Conservation (phyloP, 129 eudicot genomes). For the Flaveria trinervia region DNA sequence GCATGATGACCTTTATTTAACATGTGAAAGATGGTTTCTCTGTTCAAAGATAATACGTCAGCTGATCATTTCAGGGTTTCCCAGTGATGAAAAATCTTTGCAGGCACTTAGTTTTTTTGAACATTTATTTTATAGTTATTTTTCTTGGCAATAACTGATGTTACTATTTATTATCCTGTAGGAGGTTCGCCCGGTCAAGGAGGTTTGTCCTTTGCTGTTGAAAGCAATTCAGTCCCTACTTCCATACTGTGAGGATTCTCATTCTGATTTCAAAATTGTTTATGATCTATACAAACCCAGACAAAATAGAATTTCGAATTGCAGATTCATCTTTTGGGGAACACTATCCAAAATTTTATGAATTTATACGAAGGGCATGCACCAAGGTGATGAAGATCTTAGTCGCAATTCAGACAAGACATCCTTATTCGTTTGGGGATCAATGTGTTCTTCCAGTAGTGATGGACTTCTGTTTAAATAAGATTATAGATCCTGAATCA, state of each 20-base stretch:
- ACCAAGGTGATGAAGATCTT: conserved; percentile 85
- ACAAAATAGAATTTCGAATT: not conserved
- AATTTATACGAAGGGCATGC: conserved; percentile 72
- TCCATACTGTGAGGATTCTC: conserved; percentile 71
- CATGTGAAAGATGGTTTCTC: conserved; percentile 89
- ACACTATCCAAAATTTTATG: conserved; percentile 58
- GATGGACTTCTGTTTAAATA: conserved; percentile 73
- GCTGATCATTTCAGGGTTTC: conserved; percentile 75
- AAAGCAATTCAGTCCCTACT: conserved; percentile 80
- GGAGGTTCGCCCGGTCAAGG: conserved; percentile 94
- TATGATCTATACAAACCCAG: not conserved
- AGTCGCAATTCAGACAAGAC: conserved; percentile 71
- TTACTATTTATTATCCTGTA: conserved; percentile 26
- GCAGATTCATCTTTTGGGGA: conserved; percentile 85
- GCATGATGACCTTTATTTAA: conserved; percentile 69
- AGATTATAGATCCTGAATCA: conserved; percentile 87
- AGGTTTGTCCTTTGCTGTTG: conserved; percentile 75
- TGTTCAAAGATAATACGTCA: conserved; percentile 94
- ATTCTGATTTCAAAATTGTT: conserved; percentile 11
- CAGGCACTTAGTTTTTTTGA: conserved; percentile 48
- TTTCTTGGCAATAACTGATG: conserved; percentile 7
- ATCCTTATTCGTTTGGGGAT: conserved; percentile 97
- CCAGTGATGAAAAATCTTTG: conserved; percentile 75
- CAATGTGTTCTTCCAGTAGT: conserved; percentile 72
- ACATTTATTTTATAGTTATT: conserved; percentile 8